Percentiles rank a stretch among this genome's conserved stretches.
Evolutionary conservation across 2,329 filamentous ascomycete species (phyloP).

Genomic region (Xenosphaeropsis pyriputrescens): DNA sequence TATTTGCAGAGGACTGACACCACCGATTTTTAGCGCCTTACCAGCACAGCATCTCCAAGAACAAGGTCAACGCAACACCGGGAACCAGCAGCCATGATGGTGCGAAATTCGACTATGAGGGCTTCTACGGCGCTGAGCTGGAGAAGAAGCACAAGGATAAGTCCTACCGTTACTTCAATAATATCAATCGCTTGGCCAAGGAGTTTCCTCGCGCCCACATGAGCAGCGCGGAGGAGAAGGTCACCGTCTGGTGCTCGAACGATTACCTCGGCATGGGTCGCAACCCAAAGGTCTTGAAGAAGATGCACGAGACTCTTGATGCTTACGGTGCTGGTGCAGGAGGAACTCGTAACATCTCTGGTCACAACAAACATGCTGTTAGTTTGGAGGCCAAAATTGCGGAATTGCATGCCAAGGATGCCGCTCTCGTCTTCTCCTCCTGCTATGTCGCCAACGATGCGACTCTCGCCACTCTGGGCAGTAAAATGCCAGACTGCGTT

Average conservation of each 20-base stretch:
- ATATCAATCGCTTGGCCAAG: conserved; percentile 95
- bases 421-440: conserved; percentile 86
- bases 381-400: conserved; percentile 70
- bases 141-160: conserved; percentile 99
- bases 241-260: conserved; percentile 98
- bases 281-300: conserved; percentile 71
- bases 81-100: conserved; percentile 8
- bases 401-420: conserved; percentile 81
- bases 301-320: conserved; percentile 91
- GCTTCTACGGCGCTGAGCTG: conserved; percentile 74
- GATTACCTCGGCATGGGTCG: conserved; percentile 98
- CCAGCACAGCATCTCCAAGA: conserved; percentile 7
- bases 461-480: conserved; percentile 89
- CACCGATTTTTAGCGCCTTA: conserved; percentile 5
- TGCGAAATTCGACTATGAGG: conserved; percentile 77
- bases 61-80: conserved; percentile 8
- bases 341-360: conserved; percentile 93
- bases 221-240: conserved; percentile 64
- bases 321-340: conserved; percentile 91
- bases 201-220: conserved; percentile 95
- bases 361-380: conserved; percentile 91
- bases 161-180: conserved; percentile 99
- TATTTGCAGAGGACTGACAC: too few relatives aligned
- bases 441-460: conserved; percentile 99
- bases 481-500: conserved; percentile 90